Evolutionary conservation across 495 filamentous ascomycete species (phyloP), one percentile per base, ranked within the genome.

Genomic region (Stereocaulon alpinum): DNA sequence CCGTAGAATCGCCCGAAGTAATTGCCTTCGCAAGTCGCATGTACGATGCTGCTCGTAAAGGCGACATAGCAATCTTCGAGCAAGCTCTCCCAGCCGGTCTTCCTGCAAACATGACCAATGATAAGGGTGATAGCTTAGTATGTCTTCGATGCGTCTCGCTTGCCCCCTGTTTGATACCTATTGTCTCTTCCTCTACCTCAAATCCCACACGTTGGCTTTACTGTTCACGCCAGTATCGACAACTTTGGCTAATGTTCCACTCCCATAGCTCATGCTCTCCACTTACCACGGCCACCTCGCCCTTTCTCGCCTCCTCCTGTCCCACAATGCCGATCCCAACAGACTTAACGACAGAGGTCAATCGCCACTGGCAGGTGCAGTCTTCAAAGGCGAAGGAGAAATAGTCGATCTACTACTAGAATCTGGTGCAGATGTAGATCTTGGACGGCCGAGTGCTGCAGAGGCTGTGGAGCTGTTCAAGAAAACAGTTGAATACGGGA

Each of bases 91-190:
- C 75, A 0, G 74, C 72, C 6, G 78, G 79, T 4, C 64, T 82
- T 14, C 76, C 76, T 4, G 67, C 77, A 17, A 80, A 79, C 55
- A 58, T 81, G 70, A 81, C 76, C 18, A 81, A 82, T 55, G 77
- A 79, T 29, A 80, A 80, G 55, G 79, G 79, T 10, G 78, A 82
- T 61, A 78, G 71, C 22, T 63, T 81, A 61, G 77, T 80, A 72
- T 53, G 72, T 62, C 47, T 18, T 4, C 48, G 5, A 27, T 14
- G 14, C 32, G 0, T 32, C 22, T n/a, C 22, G 3, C 20, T 29
- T 22, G n/a, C 15, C 42, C 14, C 27, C 27, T 12, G n/a, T 43
- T 18, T 22, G 18, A 7, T 18, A 34, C 40, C 24, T 2, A 29
- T 2, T 29, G 22, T 29, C n/a, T 34, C 9, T 32, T 15, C 1